These are phyloP conservation scores for Mesembryanthemum crystallinum DNA, from an alignment of 148 eudicot species.

Conservation along the genomic window DNA sequence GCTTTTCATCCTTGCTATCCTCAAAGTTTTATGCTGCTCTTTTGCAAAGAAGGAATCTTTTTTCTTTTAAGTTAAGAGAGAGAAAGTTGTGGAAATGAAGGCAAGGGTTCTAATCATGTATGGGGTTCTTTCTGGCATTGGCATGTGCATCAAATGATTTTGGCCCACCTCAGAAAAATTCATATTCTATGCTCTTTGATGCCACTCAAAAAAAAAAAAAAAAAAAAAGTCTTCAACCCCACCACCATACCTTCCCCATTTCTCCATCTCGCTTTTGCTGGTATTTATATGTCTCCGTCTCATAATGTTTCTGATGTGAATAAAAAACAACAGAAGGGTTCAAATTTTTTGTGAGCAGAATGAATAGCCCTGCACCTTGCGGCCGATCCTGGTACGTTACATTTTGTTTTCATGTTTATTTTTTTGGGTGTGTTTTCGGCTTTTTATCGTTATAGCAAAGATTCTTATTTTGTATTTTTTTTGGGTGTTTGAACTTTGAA, in stretches of 20 bases:
- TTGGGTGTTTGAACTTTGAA: conserved; percentile 26
- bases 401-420: neutral
- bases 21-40: conserved; percentile 16
- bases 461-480: neutral
- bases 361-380: conserved; percentile 56
- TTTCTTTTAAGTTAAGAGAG: conserved; percentile 21
- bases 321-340: neutral
- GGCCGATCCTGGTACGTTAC: conserved; percentile 43
- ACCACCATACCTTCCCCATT: conserved; percentile 23
- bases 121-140: conserved; percentile 53
- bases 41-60: conserved; percentile 44
- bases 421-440: neutral
- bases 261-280: conserved; percentile 15
- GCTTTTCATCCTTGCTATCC: conserved; percentile 30
- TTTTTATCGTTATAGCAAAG: neutral
- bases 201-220: conserved; percentile 28
- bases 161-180: conserved; percentile 45
- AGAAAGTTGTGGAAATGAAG: conserved; percentile 22
- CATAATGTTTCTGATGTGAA: conserved; percentile 3
- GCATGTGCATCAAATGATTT: conserved; percentile 73
- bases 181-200: conserved; percentile 39
- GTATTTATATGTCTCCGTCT: conserved; percentile 23
- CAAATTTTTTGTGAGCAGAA: conserved; percentile 7
- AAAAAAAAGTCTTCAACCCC: conserved; percentile 26
- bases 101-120: conserved; percentile 45